Base-by-base conservation (phyloP, 352 stramenopile species). In the Pythium folliculosum region DNA sequence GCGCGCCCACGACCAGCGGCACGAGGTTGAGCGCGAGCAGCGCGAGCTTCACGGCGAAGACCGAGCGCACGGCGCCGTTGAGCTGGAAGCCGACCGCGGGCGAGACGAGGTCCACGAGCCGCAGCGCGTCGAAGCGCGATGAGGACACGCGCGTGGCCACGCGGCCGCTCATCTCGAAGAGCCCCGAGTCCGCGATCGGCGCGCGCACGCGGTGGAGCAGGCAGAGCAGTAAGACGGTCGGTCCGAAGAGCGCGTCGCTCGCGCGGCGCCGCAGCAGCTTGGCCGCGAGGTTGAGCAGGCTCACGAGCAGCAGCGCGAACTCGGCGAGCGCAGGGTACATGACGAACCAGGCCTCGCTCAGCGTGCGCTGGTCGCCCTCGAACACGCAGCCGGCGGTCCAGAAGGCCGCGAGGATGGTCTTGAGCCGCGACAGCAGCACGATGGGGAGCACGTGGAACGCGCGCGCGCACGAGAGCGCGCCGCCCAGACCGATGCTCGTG, bases 361-460 rank as follows among this genome's bases (percentile, higher is more conserved):
- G 66, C 23, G 61, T 71, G 13, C 49, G 58, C 44, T 87, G 77
- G 17, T 83, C 69, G 8, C 78, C 81, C 38, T 89, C 75, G 44
- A 86, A 88, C 50, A 64, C 30, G 43, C 70, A 82, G 0, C 77
- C 81, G 22, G 71, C 62, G 4, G 70, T 77, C 62, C 62, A 86
- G 47, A 86, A 86, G 5, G 64, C 76, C 13, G 77, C 70, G 21
- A 83, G 65, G 0, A 71, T 77, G 1, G 70, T 65, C 43, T 84
- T 85, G 2, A 88, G 64, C 0, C 76, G 65, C 0, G 78, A 71
- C 4, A 87, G 52, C 44, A 87, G 49, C 56, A 80, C 56, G 16
- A 88, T 70, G 0, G 78, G 73, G 13, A 84, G 63, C 51, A 88
- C 50, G 54, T 79, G 77, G 35, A 88, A 84, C 5, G 67, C 76